phyloP scores from a whole-genome alignment of 2,329 filamentous ascomycete species.

The Rasamsonia emersonii region DNA sequence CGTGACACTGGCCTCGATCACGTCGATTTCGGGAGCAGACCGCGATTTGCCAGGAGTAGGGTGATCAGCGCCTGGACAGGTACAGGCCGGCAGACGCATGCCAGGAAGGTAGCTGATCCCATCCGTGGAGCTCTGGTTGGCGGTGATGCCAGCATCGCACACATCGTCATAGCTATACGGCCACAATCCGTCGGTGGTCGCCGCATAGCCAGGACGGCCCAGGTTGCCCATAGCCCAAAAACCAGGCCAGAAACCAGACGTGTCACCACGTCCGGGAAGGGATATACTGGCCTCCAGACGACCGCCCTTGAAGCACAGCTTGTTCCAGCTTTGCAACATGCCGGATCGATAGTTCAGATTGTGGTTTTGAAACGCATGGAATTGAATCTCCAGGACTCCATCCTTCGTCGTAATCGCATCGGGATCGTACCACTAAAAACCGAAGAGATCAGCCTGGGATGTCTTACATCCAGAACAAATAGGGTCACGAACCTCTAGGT shows the following conservation, averaged over 20 bases:
- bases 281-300: conserved; percentile 63
- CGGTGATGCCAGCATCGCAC: conserved; percentile 62
- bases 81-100: conserved; percentile 62
- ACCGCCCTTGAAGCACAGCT: conserved; percentile 64
- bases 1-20: conserved; percentile 57
- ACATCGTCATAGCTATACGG: conserved; percentile 62
- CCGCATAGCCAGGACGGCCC: conserved; percentile 58
- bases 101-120: conserved; percentile 60
- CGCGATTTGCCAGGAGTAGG: conserved; percentile 57
- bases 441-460: conserved; percentile 8
- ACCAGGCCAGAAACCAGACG: conserved; percentile 64
- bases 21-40: conserved; percentile 64
- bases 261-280: conserved; percentile 57
- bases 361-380: conserved; percentile 58
- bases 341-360: conserved; percentile 59
- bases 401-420: conserved; percentile 56
- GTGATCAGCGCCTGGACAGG: conserved; percentile 56
- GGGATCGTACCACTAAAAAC: conserved; percentile 58
- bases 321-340: conserved; percentile 70
- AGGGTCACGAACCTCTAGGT: conserved; percentile 48
- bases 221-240: conserved; percentile 71
- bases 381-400: conserved; percentile 55
- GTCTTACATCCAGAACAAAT: no score
- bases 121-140: conserved; percentile 61
- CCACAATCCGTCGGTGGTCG: conserved; percentile 65